A percentile compares a stretch with the other conserved stretches of the same genome.
These are phyloP conservation scores for Mimosa bimucronata DNA, from an alignment of 306 rosid genomes.

Conservation along the genomic window DNA sequence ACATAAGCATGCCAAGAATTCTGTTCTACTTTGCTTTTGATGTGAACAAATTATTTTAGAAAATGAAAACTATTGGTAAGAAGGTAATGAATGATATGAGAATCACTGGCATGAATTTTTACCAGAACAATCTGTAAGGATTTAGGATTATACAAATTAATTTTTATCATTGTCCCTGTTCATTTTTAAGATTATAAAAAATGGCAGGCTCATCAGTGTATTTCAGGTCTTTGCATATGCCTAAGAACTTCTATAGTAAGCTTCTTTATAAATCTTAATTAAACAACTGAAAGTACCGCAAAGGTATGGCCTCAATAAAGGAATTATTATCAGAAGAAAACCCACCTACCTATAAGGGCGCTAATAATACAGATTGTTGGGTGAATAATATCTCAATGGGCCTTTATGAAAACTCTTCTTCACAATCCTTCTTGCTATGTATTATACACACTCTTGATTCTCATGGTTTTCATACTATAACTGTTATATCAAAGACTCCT, in stretches of 20 bases:
- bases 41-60: not conserved
- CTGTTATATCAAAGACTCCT: not conserved
- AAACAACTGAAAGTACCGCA: conserved; percentile 3
- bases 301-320: conserved; percentile 59
- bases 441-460: too few relatives aligned
- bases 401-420: too few relatives aligned
- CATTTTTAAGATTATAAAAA: conserved; percentile 41
- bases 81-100: too few relatives aligned
- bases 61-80: not conserved
- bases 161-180: not conserved
- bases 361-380: too few relatives aligned
- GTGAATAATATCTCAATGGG: too few relatives aligned
- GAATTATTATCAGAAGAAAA: too few relatives aligned
- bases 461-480: too few relatives aligned
- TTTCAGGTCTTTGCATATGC: conserved; percentile 42
- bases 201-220: conserved; percentile 45
- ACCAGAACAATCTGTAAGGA: not conserved
- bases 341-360: too few relatives aligned
- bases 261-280: conserved; percentile 38
- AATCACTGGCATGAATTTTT: too few relatives aligned
- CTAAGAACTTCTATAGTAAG: conserved; percentile 46
- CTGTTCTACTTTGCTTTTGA: too few relatives aligned
- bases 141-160: not conserved
- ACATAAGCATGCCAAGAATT: too few relatives aligned
- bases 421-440: too few relatives aligned